These are phyloP conservation scores for Auricularia cornea DNA, from an alignment of 768 basidiomycete genomes.

Conservation along the genomic window DNA sequence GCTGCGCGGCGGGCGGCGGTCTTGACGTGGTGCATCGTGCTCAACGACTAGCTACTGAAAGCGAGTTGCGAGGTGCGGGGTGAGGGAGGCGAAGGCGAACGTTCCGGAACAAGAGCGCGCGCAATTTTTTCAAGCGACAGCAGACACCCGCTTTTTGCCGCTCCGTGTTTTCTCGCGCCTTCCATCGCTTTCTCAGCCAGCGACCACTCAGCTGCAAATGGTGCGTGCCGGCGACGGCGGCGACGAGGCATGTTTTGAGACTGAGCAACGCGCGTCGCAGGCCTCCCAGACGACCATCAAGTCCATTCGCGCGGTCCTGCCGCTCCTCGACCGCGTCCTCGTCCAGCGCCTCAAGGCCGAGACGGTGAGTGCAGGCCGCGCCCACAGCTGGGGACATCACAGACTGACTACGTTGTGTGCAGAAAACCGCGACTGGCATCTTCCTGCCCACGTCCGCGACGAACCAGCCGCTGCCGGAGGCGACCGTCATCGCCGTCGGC, in stretches of 20 bases:
- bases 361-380: constrained; percentile 48
- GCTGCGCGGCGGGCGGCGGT: constrained; percentile 61
- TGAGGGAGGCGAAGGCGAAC: background rate
- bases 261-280: constrained; percentile 28
- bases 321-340: constrained; percentile 91
- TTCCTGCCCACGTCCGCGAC: constrained; percentile 92
- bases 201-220: background rate
- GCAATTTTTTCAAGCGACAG: background rate
- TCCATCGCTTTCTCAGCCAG: background rate
- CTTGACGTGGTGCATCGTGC: constrained; percentile 67
- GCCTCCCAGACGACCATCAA: constrained; percentile 92
- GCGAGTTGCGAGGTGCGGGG: background rate
- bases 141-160: background rate
- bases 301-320: constrained; percentile 82
- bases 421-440: constrained; percentile 98
- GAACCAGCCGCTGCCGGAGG: constrained; percentile 83
- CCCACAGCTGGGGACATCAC: background rate
- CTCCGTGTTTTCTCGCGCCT: background rate
- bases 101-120: background rate
- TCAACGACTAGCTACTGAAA: background rate
- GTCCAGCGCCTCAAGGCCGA: constrained; percentile 97
- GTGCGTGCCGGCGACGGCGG: background rate
- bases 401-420: constrained; percentile 1
- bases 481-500: constrained; percentile 91
- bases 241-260: too few species aligned